Evolutionary conservation across 1,139 yeast genomes (phyloP), one percentile per base, ranked within the genome.

Genomic region (Nakaseomyces bracarensis): DNA sequence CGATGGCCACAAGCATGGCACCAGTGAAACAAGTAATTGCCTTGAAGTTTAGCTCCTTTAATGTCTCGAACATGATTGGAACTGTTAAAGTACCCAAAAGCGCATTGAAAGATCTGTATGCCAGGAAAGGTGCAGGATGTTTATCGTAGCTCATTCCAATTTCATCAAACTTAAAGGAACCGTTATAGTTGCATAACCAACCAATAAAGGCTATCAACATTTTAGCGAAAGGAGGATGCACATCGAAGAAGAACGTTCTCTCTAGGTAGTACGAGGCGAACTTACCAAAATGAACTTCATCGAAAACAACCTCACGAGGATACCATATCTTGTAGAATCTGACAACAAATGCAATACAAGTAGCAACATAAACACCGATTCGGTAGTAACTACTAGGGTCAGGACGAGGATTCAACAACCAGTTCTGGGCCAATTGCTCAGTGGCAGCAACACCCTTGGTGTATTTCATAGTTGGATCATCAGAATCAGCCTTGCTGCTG

Each of bases 191-290:
- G 45, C 81, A 77, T 34, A 91, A 61, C 75, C 81, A 87, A 28
- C 98, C 99, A 38, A 82, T 91, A 47, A 78, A 75, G 0, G 97
- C 98, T 65, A 87, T 83, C 52, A 89, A 71, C 64, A 93, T 70
- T 64, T 93, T 93, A 40, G 96, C 98, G 65, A 93, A 82, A 15
- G 98, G 99, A 30, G 99, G 99, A 64, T 93, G 99, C 46, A 93
- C 76, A 64, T 93, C 99, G 61, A 93, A 91, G 63, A 86, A 93
- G 64, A 84, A 85, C 0, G 91, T 79, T 46, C 93, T 69, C 60
- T 84, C 82, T 47, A 85, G 65, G 61, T 85, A 85, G 60, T 84
- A 86, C 14, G 95, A 80, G 20, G 96, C 96, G 65, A 89, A 87
- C 60, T 87, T 87, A 36, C 98, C 98, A 58, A 91, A 91, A 64